phyloP scores from a whole-genome alignment of 129 eudicot genomes.

The Solidago caesia region DNA sequence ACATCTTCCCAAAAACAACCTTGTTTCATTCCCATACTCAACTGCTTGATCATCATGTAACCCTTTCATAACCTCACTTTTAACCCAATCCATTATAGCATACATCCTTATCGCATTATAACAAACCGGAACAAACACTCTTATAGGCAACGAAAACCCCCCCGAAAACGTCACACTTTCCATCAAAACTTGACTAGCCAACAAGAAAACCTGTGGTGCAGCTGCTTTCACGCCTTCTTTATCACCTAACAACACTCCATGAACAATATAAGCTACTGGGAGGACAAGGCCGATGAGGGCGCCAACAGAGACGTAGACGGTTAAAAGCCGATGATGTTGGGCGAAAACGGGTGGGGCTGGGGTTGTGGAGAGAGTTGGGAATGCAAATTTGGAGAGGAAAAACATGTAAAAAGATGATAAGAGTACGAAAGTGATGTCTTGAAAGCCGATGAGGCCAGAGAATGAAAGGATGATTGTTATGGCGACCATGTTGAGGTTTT shows the following conservation, averaged over 20 bases:
- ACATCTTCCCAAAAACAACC: constrained; percentile 50
- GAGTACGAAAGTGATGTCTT: constrained; percentile 50
- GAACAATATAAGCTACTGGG: constrained; percentile 60
- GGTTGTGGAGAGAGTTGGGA: constrained; percentile 41
- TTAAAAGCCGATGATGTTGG: constrained; percentile 34
- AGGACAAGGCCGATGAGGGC: constrained; percentile 60
- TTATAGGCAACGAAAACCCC: constrained; percentile 62
- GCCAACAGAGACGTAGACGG: constrained; percentile 40
- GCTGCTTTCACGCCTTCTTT: constrained; percentile 70
- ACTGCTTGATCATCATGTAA: constrained; percentile 23
- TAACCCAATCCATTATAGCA: constrained; percentile 62
- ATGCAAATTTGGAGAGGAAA: constrained; percentile 57
- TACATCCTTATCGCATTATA: constrained; percentile 71
- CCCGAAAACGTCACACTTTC: constrained; percentile 63
- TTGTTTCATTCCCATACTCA: constrained; percentile 29
- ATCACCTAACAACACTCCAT: constrained; percentile 58
- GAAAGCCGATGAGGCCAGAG: constrained; percentile 55
- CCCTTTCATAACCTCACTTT: constrained; percentile 40
- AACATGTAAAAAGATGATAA: constrained; percentile 56
- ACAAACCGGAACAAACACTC: constrained; percentile 80
- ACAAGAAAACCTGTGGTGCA: constrained; percentile 64
- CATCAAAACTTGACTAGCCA: constrained; percentile 70
- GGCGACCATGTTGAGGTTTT: constrained; percentile 53
- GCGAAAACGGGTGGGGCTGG: constrained; percentile 43
- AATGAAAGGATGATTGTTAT: constrained; percentile 55